Evolutionary conservation across 1,139 yeast species (phyloP).

Genomic region (Candida sp.): DNA sequence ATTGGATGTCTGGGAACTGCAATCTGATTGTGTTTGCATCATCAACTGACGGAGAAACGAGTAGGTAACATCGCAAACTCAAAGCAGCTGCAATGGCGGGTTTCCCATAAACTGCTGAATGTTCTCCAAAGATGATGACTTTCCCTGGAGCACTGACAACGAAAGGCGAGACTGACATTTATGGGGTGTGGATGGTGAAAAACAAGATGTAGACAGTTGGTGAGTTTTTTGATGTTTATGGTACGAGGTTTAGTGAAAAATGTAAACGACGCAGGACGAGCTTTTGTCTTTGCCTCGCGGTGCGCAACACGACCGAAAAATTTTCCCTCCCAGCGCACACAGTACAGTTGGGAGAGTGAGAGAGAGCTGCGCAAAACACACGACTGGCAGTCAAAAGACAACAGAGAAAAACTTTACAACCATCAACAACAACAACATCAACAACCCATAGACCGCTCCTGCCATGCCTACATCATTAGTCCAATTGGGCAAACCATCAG

Average conservation of each 20-base stretch:
- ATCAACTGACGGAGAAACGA: conserved; percentile 52
- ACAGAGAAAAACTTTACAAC: background rate
- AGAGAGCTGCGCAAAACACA: background rate
- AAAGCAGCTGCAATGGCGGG: conserved; percentile 95
- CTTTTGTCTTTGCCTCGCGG: too few species aligned
- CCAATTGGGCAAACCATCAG: conserved; percentile 1
- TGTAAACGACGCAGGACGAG: too few species aligned
- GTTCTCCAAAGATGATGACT: conserved; percentile 96
- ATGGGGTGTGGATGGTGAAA: background rate
- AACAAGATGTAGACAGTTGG: too few species aligned
- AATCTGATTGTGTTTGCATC: conserved; percentile 50
- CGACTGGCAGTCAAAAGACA: background rate
- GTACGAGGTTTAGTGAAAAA: too few species aligned
- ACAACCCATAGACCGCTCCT: background rate
- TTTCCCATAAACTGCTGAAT: conserved; percentile 92
- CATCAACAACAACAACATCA: background rate
- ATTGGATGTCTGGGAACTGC: conserved; percentile 83
- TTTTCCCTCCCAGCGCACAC: background rate
- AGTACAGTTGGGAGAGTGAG: too few species aligned
- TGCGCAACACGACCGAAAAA: background rate
- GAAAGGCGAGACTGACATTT: conserved; percentile 43
- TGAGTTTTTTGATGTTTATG: too few species aligned
- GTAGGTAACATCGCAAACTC: conserved; percentile 77
- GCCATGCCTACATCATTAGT: conserved; percentile 4
- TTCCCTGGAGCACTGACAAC: conserved; percentile 96